phyloP scores from a whole-genome alignment of 1,284 basidiomycete species.

The Ceratobasidium theobromae region DNA sequence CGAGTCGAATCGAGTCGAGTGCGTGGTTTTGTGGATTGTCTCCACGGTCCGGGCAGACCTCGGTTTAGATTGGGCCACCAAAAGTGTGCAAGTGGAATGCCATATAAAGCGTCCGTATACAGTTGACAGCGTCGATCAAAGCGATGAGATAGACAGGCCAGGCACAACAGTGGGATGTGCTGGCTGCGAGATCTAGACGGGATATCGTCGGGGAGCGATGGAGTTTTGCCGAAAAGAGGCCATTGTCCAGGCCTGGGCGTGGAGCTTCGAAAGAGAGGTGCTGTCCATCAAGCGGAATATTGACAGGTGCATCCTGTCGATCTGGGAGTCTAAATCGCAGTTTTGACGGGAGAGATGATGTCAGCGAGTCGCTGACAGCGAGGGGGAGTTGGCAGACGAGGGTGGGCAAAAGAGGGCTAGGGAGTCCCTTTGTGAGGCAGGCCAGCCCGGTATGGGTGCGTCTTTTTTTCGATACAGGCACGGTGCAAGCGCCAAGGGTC shows the following conservation, averaged over 20 bases:
- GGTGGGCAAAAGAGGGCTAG: no score
- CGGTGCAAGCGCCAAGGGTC: no score
- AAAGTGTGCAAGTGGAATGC: no score
- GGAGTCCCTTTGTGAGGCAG: no score
- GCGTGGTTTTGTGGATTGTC: no score
- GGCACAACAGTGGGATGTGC: background rate
- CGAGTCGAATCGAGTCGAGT: no score
- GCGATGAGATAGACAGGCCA: conserved; percentile 1
- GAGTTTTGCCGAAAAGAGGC: no score
- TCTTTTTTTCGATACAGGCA: no score
- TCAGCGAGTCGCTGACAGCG: background rate
- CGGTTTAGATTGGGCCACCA: no score
- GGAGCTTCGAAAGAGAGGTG: background rate
- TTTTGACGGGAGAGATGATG: background rate
- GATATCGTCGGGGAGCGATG: background rate
- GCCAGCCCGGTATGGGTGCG: no score
- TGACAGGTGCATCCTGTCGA: conserved; percentile 1
- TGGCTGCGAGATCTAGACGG: background rate
- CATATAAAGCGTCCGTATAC: background rate
- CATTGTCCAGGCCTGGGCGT: background rate
- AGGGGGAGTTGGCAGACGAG: background rate
- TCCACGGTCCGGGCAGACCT: no score
- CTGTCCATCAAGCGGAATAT: conserved; percentile 4
- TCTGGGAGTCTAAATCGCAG: background rate
- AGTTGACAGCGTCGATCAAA: background rate